phyloP scores from a whole-genome alignment of 2,329 filamentous ascomycete species.

The Drechslera avenae region DNA sequence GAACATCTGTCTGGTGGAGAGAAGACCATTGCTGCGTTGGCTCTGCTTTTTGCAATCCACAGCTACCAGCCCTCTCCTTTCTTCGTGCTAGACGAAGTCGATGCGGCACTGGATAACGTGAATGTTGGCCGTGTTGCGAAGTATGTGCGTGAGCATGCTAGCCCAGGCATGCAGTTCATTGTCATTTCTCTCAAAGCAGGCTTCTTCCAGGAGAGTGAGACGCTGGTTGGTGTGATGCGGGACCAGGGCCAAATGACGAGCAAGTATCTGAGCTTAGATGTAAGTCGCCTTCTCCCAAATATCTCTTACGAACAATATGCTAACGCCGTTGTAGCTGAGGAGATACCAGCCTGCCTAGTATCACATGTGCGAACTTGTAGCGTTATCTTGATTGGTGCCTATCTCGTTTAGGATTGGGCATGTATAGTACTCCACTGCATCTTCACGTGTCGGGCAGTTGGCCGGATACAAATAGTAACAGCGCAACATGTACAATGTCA shows the following conservation, averaged over 20 bases:
- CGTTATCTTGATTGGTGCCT: neutral
- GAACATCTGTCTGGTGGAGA: slow-evolving; percentile 96
- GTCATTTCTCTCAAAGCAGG: slow-evolving; percentile 96
- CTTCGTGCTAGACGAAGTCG: slow-evolving; percentile 97
- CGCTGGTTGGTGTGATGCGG: slow-evolving; percentile 90
- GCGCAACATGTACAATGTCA: neutral
- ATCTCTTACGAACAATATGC: neutral
- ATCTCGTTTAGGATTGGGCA: neutral
- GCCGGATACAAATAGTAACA: neutral
- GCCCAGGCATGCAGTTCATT: slow-evolving; percentile 98
- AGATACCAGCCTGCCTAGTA: slow-evolving; percentile 7
- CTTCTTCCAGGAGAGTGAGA: slow-evolving; percentile 95
- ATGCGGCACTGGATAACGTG: slow-evolving; percentile 96
- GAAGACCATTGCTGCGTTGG: slow-evolving; percentile 97
- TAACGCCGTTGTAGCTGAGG: slow-evolving; percentile 10
- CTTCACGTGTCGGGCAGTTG: neutral
- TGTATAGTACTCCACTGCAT: neutral
- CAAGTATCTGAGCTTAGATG: slow-evolving; percentile 89
- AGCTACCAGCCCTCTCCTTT: slow-evolving; percentile 95
- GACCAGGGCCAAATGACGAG: slow-evolving; percentile 94
- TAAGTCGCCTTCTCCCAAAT: slow-evolving; percentile 59
- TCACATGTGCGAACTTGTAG: neutral
- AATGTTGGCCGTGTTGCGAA: slow-evolving; percentile 96
- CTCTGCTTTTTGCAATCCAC: slow-evolving; percentile 95
- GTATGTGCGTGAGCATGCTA: slow-evolving; percentile 92